Conservation (phyloP, 2,329 filamentous ascomycete genomes). For the Diaporthe destruens region DNA sequence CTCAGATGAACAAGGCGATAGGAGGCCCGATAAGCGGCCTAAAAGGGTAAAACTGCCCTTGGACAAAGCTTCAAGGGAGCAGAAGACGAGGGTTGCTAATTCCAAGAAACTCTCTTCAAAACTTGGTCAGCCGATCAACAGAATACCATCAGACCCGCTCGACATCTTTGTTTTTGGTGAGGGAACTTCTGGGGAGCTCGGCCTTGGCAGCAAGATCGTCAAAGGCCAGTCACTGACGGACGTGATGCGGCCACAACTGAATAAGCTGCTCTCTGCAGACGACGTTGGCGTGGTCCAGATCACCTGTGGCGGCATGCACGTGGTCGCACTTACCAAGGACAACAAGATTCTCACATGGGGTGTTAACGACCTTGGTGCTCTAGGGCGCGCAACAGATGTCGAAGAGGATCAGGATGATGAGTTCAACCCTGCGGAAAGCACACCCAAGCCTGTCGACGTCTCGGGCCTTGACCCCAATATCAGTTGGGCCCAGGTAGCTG, state of each 20-base stretch:
- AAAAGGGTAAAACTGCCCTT: background rate
- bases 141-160: constrained; percentile 71
- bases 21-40: background rate
- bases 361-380: constrained; percentile 86
- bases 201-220: constrained; percentile 75
- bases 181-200: constrained; percentile 82
- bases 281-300: constrained; percentile 78
- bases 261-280: constrained; percentile 68
- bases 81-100: background rate
- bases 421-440: constrained; percentile 72
- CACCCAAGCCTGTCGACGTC: constrained; percentile 70
- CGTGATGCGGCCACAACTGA: constrained; percentile 80
- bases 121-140: constrained; percentile 65
- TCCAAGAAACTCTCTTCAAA: background rate
- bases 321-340: constrained; percentile 79
- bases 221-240: constrained; percentile 73
- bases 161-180: constrained; percentile 87
- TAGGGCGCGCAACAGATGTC: constrained; percentile 79
- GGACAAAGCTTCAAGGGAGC: background rate
- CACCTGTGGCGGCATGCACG: constrained; percentile 86
- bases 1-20: background rate
- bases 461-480: constrained; percentile 47
- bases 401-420: constrained; percentile 48
- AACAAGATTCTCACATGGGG: constrained; percentile 89
- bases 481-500: constrained; percentile 70